phyloP scores from a whole-genome alignment of 192 early-diverging fungal species.

The Dimargaris cristalligena region DNA sequence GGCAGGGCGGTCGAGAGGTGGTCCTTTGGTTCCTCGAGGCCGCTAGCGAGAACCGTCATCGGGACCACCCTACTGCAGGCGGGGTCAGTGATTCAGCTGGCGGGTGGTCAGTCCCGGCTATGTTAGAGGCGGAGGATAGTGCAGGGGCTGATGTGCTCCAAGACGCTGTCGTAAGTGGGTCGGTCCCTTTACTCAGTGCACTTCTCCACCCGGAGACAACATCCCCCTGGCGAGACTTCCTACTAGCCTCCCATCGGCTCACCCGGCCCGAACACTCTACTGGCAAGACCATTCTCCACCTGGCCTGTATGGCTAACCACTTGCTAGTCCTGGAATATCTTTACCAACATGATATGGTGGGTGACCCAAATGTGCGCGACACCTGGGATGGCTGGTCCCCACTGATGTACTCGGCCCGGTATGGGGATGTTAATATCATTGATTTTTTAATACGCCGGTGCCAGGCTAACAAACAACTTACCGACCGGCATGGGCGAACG shows the following conservation, averaged over 20 bases:
- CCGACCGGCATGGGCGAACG: neutral
- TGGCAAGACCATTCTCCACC: neutral
- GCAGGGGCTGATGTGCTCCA: conserved; percentile 8
- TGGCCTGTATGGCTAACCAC: neutral
- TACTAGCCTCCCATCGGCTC: too few relatives aligned
- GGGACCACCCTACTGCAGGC: neutral
- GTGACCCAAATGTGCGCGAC: neutral
- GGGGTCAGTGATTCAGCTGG: neutral
- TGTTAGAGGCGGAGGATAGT: neutral
- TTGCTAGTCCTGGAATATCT: neutral
- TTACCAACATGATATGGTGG: neutral
- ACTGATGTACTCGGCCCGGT: neutral
- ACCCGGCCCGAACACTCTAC: neutral
- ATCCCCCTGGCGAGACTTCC: too few relatives aligned
- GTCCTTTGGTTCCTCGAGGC: conserved; percentile 2
- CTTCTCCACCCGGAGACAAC: too few relatives aligned
- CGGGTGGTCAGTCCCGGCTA: neutral
- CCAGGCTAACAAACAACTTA: neutral
- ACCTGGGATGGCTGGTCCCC: conserved; percentile 9
- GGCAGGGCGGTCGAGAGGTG: neutral
- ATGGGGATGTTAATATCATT: neutral
- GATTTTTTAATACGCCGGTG: neutral
- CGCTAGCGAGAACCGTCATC: too few relatives aligned
- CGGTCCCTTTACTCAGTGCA: too few relatives aligned
- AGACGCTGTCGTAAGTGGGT: neutral